These are phyloP conservation scores for Xylariaceae sp. DNA, from an alignment of 2,329 filamentous ascomycete genomes.

Conservation along the genomic window DNA sequence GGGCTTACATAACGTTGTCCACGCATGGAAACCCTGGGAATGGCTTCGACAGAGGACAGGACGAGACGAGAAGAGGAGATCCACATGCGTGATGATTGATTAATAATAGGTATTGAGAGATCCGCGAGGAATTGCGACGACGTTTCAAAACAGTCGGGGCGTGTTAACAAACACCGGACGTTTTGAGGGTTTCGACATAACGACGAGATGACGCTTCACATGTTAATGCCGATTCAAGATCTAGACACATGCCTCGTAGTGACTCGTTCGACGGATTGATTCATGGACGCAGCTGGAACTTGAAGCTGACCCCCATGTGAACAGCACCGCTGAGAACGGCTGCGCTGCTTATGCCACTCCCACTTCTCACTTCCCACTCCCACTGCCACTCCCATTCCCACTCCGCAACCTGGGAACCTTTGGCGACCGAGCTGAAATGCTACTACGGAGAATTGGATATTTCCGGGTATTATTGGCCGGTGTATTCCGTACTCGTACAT, in stretches of 20 bases:
- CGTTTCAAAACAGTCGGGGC: neutral
- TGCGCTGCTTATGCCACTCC: too few species aligned
- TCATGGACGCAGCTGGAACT: neutral
- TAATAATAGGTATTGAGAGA: too few species aligned
- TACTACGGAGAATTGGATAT: slow-evolving; percentile 17
- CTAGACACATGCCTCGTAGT: neutral
- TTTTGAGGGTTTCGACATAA: too few species aligned
- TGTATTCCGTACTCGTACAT: neutral
- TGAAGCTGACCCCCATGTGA: slow-evolving; percentile 1
- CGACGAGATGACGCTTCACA: too few species aligned
- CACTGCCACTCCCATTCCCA: too few species aligned
- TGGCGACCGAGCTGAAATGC: slow-evolving; percentile 17
- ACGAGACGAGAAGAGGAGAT: neutral
- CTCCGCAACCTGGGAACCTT: slow-evolving; percentile 1
- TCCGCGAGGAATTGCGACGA: too few species aligned
- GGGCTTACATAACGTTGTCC: neutral
- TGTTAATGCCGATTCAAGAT: too few species aligned
- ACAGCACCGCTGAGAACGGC: too few species aligned
- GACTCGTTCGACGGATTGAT: neutral
- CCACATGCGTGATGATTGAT: too few species aligned
- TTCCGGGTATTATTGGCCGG: slow-evolving; percentile 2
- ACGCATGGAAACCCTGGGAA: neutral
- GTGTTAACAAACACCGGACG: neutral
- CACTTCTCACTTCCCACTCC: too few species aligned
- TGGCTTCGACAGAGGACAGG: neutral